A percentile compares a stretch with the other conserved stretches of the same genome.
Evolutionary conservation across 2,329 filamentous ascomycete species (phyloP).

Genomic region (Albophoma yamanashiensis): DNA sequence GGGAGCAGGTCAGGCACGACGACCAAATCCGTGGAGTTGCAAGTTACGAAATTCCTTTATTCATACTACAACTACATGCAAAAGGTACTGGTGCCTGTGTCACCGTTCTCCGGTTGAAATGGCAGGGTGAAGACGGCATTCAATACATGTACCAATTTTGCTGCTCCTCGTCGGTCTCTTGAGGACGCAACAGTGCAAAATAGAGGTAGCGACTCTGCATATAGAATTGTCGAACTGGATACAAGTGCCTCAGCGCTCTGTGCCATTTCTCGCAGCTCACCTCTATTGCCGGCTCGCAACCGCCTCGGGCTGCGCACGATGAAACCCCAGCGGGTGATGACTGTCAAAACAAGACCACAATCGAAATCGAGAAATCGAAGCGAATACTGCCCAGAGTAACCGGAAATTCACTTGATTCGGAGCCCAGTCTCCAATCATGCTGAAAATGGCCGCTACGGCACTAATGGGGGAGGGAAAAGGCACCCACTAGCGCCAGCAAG

Average conservation of each 20-base stretch:
- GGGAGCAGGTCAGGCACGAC: not conserved
- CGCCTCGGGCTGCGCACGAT: not conserved
- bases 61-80: no score
- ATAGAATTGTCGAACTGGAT: not conserved
- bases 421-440: not conserved
- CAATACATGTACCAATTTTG: no score
- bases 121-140: no score
- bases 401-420: not conserved
- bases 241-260: not conserved
- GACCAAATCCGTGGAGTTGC: not conserved
- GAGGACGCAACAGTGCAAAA: no score
- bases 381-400: not conserved
- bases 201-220: no score
- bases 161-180: no score
- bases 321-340: not conserved
- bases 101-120: no score
- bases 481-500: not conserved
- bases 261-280: not conserved
- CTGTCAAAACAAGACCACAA: not conserved
- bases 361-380: not conserved
- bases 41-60: not conserved
- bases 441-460: not conserved
- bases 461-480: not conserved
- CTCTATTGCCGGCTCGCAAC: not conserved
- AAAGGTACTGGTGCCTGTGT: no score